Conservation (phyloP, 1,284 basidiomycete genomes). For the Apiotrichum mycotoxinovorans region DNA sequence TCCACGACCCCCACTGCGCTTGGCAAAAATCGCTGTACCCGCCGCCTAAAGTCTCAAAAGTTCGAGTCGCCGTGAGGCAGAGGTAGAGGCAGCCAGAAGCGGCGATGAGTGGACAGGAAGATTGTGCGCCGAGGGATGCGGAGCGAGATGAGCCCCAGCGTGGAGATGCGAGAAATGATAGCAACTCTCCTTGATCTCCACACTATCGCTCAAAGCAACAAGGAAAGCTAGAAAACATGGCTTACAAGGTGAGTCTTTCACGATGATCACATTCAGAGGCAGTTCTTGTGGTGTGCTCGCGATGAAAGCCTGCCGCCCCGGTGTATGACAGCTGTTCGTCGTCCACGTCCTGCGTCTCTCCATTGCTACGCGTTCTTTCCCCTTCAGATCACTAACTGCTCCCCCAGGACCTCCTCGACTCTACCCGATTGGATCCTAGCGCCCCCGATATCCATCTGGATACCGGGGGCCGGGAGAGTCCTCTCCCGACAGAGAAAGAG, state of each 20-base stretch:
- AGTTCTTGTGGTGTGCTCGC: too few relatives aligned
- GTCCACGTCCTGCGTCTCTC: too few relatives aligned
- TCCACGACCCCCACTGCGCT: not conserved
- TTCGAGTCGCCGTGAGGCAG: not conserved
- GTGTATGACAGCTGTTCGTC: too few relatives aligned
- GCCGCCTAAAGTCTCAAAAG: too few relatives aligned
- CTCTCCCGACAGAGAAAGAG: not conserved
- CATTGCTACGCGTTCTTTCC: too few relatives aligned
- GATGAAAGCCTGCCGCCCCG: too few relatives aligned
- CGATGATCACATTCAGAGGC: not conserved
- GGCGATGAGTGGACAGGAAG: not conserved
- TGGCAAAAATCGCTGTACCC: too few relatives aligned
- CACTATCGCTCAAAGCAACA: not conserved
- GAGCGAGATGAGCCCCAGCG: not conserved
- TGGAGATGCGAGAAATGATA: not conserved
- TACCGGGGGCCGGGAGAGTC: not conserved
- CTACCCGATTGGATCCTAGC: not conserved
- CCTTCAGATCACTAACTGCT: not conserved
- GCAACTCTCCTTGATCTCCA: not conserved
- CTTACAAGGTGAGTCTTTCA: not conserved
- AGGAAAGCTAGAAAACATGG: slow-evolving; percentile 1
- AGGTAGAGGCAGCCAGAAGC: not conserved
- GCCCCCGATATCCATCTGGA: not conserved
- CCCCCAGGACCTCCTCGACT: slow-evolving; percentile 1
- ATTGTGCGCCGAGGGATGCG: too few relatives aligned